phyloP scores from a whole-genome alignment of 169 alveolate genomes.

The Cystoisospora suis region DNA sequence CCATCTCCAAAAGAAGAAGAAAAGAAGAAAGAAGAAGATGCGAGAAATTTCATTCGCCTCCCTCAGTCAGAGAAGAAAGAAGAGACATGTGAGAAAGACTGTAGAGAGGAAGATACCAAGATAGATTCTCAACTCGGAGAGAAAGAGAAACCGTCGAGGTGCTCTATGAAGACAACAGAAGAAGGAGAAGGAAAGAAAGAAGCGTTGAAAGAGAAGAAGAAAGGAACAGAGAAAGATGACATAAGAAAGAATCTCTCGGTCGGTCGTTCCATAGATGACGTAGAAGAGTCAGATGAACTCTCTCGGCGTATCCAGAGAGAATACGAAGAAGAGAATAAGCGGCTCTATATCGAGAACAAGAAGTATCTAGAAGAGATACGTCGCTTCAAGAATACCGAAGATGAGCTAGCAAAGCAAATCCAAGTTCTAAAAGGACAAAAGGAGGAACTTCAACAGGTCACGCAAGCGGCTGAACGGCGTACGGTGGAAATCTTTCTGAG shows the following conservation, averaged over 20 bases:
- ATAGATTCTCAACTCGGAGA: not conserved
- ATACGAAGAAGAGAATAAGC: slow-evolving; percentile 23
- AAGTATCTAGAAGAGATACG: not conserved
- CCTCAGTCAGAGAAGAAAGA: not conserved
- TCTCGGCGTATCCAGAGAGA: not conserved
- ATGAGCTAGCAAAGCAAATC: not conserved
- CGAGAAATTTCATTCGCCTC: not conserved
- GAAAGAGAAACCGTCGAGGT: not conserved
- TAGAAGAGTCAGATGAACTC: not conserved
- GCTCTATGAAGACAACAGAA: not conserved
- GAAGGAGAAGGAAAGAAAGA: not conserved
- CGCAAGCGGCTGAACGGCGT: not conserved
- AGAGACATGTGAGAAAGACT: not conserved
- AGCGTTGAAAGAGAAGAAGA: not conserved
- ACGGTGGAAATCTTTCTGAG: not conserved
- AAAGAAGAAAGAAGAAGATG: not conserved
- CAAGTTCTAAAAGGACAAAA: slow-evolving; percentile 2
- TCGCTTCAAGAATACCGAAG: not conserved
- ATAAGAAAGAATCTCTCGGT: not conserved
- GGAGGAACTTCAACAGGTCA: not conserved
- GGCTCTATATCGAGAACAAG: not conserved
- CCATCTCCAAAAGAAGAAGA: not conserved
- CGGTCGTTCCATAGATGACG: too few relatives aligned
- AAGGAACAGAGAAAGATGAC: not conserved
- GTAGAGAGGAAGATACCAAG: not conserved